Evolutionary conservation across 1,284 basidiomycete genomes (phyloP), one percentile per base, ranked within the genome.

Genomic region (Naganishia sp.): DNA sequence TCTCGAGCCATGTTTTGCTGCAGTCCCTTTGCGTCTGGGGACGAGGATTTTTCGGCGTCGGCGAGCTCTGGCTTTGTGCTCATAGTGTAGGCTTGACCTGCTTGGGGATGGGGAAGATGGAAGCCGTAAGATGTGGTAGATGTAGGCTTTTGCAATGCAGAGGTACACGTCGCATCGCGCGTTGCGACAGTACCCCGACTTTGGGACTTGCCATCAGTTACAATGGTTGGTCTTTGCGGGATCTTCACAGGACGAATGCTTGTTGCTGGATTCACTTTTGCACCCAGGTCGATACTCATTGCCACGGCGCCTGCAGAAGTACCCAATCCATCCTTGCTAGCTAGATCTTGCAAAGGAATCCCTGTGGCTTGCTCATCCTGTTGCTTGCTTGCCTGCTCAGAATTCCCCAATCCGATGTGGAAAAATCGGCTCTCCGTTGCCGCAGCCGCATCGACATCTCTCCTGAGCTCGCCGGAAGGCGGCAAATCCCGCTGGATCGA

Each of bases 101-200:
- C 64, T 35, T 60, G 64, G 28, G 64, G 64, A 13, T 41, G 49
- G 31, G 64, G 64, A 52, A 66, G 64, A n/a, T 66, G 64, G 31
- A 66, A 66, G 21, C 64, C 64, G 15, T 66, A 66, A 21, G 50
- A 47, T 21, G 21, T 50, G 5, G 54, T 65, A 10, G 54, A 54
- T 17, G 54, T 28, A n/a, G 54, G 43, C 9, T 15, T 21, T 21
- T 21, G 23, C 6, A 9, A 28, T 28, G 6, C 6, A 42, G n/a
- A 28, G 52, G 52, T 6, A 15, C 17, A 13, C 28, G 25, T 10
- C 28, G 25, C 2, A 3, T 17, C 31, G 51, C 10, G 3, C 7
- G 1, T 11, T 42, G 25, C 31, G 23, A 23, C 10, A 5, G 13
- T 18, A 28, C 42, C 21, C 51, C 10, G 6, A 25, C 35, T 21